phyloP scores from a whole-genome alignment of 805 yeast species.

The Wickerhamomyces sydowiorum region DNA sequence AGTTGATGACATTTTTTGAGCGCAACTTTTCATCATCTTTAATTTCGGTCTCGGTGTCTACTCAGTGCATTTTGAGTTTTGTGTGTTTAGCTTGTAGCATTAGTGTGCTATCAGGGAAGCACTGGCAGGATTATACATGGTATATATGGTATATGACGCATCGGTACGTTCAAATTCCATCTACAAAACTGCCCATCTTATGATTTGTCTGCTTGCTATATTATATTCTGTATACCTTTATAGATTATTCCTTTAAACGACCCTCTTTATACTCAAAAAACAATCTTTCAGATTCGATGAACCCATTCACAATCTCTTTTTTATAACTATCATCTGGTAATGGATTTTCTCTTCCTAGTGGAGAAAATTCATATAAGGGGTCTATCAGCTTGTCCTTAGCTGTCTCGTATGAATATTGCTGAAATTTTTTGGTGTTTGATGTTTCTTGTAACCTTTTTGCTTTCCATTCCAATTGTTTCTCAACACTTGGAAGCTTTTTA shows the following conservation, averaged over 20 bases:
- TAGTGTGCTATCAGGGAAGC: too few species aligned
- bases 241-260: background rate
- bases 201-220: too few species aligned
- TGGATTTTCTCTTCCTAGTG: slow-evolving; percentile 23
- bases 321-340: slow-evolving; percentile 9
- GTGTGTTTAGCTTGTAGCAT: too few species aligned
- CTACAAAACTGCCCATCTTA: too few species aligned
- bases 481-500: slow-evolving; percentile 28
- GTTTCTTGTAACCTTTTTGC: slow-evolving; percentile 14
- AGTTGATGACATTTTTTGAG: too few species aligned
- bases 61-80: too few species aligned
- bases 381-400: slow-evolving; percentile 22
- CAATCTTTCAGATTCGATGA: background rate
- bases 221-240: too few species aligned
- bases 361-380: slow-evolving; percentile 17
- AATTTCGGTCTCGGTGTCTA: too few species aligned
- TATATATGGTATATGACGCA: too few species aligned
- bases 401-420: slow-evolving; percentile 22
- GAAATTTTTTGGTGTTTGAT: slow-evolving; percentile 19
- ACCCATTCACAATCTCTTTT: background rate
- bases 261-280: slow-evolving; percentile 1
- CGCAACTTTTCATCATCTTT: too few species aligned
- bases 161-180: too few species aligned
- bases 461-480: slow-evolving; percentile 31
- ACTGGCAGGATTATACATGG: too few species aligned